phyloP scores from a whole-genome alignment of 1,284 basidiomycete genomes.

The Mycena sp. region DNA sequence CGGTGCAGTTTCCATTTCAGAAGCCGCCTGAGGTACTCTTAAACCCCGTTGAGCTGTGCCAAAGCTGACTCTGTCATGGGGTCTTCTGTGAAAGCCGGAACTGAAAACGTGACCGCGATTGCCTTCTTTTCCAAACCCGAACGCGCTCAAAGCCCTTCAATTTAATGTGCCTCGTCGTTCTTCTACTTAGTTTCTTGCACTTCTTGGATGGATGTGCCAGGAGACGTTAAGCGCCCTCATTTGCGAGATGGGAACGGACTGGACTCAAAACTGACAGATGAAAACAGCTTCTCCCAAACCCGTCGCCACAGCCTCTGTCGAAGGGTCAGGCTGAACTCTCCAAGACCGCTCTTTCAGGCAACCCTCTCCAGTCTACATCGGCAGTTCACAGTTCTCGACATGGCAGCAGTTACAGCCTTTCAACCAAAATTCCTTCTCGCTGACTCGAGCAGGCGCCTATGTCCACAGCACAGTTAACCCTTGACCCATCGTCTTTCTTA shows the following conservation, averaged over 20 bases:
- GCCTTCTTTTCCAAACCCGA: neutral
- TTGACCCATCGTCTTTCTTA: slow-evolving; percentile 5
- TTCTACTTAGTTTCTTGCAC: neutral
- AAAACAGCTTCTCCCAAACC: neutral
- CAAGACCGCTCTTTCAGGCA: neutral
- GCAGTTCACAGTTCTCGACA: neutral
- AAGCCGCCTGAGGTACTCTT: neutral
- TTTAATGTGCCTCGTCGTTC: neutral
- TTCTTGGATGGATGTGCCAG: neutral
- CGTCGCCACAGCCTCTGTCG: neutral
- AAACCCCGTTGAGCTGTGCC: neutral
- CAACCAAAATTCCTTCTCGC: slow-evolving; percentile 7
- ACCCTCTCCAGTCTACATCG: neutral
- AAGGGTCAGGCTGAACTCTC: too few species aligned
- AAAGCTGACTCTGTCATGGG: neutral
- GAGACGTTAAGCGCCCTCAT: neutral
- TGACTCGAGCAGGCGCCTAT: slow-evolving; percentile 21
- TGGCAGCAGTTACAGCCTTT: neutral
- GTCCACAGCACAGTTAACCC: slow-evolving; percentile 20
- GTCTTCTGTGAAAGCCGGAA: neutral
- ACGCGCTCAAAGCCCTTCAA: too few species aligned
- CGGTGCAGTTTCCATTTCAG: slow-evolving; percentile 11
- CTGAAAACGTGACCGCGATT: neutral
- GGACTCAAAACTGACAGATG: neutral
- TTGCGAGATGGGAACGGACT: neutral